Conservation (phyloP, 495 filamentous ascomycete genomes). For the Tuber calosporum region DNA sequence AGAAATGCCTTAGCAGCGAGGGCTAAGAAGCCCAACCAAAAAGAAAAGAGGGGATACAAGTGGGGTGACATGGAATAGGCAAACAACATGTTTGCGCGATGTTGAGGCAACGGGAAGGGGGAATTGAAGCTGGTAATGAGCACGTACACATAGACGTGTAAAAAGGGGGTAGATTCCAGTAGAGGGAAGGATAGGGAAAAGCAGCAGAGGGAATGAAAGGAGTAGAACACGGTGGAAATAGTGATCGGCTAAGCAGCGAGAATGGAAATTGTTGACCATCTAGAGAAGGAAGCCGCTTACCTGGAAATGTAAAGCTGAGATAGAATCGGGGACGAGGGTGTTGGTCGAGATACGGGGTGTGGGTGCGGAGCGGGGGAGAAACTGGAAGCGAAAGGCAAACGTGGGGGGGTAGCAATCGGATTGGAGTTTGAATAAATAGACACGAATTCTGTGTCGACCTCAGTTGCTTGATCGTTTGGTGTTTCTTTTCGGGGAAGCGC, state of each 20-base stretch:
- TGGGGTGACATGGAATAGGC: background rate
- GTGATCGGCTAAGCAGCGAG: background rate
- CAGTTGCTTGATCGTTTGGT: conserved; percentile 7
- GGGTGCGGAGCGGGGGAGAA: conserved; percentile 30
- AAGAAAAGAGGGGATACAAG: background rate
- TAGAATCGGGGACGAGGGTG: conserved; percentile 14
- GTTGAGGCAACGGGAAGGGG: background rate
- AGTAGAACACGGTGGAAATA: background rate
- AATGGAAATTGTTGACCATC: background rate
- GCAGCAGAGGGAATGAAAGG: background rate
- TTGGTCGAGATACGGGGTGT: conserved; percentile 15
- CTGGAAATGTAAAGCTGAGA: background rate
- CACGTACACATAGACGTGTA: background rate
- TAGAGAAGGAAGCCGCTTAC: background rate
- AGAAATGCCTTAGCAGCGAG: background rate
- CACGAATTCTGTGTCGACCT: background rate
- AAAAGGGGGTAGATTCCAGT: background rate
- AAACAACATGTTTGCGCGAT: background rate
- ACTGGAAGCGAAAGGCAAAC: conserved; percentile 22
- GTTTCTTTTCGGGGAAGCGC: conserved; percentile 16
- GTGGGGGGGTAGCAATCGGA: conserved; percentile 22
- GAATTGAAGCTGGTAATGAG: background rate
- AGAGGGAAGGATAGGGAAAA: background rate
- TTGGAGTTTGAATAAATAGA: background rate
- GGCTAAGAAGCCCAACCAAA: background rate